Conservation (phyloP, 2,329 filamentous ascomycete genomes). For the Fusarium floridanum region DNA sequence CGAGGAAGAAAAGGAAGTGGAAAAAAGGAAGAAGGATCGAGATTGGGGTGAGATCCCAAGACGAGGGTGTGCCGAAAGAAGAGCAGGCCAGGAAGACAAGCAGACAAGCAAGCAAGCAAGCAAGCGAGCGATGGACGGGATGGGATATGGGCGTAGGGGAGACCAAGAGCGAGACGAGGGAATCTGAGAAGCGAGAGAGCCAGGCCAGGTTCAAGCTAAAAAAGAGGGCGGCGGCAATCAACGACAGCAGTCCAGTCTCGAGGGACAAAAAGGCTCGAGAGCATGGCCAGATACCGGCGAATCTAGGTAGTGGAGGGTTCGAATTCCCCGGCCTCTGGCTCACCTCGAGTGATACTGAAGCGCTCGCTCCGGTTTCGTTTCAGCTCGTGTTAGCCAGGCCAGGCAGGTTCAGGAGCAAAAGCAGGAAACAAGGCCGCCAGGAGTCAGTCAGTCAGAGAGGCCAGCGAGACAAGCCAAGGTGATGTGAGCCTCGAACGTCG, state of each 20-base stretch:
- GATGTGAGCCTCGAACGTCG: conserved; percentile 23
- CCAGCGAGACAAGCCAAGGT: not conserved
- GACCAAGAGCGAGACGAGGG: not conserved
- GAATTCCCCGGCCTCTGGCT: conserved; percentile 2
- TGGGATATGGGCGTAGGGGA: conserved; percentile 6
- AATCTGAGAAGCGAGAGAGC: conserved; percentile 34
- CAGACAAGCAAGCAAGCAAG: not conserved
- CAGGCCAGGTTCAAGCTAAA: conserved; percentile 41
- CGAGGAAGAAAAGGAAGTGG: conserved; percentile 21
- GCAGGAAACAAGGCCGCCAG: not conserved
- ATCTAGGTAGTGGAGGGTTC: not conserved
- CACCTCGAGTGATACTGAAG: conserved; percentile 36
- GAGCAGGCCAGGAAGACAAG: conserved; percentile 3
- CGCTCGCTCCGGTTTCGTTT: conserved; percentile 31
- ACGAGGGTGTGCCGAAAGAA: conserved; percentile 39
- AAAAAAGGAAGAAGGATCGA: conserved; percentile 36
- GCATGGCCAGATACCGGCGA: conserved; percentile 29
- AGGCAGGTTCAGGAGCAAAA: not conserved
- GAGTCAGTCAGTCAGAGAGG: not conserved
- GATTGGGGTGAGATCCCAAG: conserved; percentile 39
- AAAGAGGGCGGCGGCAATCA: conserved; percentile 43
- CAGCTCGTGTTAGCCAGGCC: conserved; percentile 22
- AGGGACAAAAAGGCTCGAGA: conserved; percentile 27
- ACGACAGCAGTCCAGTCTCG: conserved; percentile 22
- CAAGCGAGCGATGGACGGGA: conserved; percentile 6